Evolutionary conservation across 768 basidiomycete species (phyloP).

Genomic region (Coprinellus micaceus): DNA sequence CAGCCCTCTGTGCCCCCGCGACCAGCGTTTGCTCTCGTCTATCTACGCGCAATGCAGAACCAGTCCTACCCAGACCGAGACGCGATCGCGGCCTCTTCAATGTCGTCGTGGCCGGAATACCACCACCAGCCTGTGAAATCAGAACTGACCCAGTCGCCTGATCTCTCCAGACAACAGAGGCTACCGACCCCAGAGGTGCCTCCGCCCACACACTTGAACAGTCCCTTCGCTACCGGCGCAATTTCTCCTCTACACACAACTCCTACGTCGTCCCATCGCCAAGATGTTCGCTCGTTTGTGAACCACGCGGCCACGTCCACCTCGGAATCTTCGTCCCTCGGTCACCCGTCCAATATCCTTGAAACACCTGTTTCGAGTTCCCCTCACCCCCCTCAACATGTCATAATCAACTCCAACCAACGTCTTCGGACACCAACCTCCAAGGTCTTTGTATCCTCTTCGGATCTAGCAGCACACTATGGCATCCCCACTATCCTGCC

Average conservation of each 20-base stretch:
- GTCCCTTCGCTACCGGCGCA: constrained; percentile 36
- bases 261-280: constrained; percentile 29
- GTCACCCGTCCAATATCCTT: constrained; percentile 38
- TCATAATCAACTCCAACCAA: constrained; percentile 46
- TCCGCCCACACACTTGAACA: constrained; percentile 29
- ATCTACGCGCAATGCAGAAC: constrained; percentile 17
- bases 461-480: constrained; percentile 74
- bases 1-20: constrained; percentile 17
- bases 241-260: constrained; percentile 46
- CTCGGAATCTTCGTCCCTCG: constrained; percentile 34
- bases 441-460: constrained; percentile 58
- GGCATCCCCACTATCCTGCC: constrained; percentile 73
- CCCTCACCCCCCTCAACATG: constrained; percentile 46
- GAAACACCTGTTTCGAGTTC: constrained; percentile 58
- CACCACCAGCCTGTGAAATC: constrained; percentile 28
- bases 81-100: constrained; percentile 17
- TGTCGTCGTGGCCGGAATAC: constrained; percentile 1
- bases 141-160: constrained; percentile 49
- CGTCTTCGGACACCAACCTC: constrained; percentile 65
- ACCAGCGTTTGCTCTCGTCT: constrained; percentile 15
- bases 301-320: constrained; percentile 44
- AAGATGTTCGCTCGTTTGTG: constrained; percentile 48
- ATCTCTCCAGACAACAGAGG: constrained; percentile 56
- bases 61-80: constrained; percentile 16
- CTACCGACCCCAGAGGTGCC: constrained; percentile 41